Evolutionary conservation across 2,329 filamentous ascomycete genomes (phyloP), one percentile per base, ranked within the genome.

Genomic region (Colletotrichum musicola): DNA sequence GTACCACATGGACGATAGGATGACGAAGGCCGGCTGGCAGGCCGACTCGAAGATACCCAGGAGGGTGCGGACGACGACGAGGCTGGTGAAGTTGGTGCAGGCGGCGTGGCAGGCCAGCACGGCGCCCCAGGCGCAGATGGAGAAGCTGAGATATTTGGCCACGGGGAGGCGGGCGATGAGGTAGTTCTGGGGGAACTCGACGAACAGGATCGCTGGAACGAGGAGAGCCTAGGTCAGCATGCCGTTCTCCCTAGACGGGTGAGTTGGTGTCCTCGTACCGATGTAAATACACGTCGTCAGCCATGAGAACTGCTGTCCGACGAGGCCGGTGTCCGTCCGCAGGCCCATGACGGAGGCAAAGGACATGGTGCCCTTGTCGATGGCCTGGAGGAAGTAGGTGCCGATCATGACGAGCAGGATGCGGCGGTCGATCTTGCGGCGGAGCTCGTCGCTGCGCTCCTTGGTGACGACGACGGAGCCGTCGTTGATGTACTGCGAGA

Each of bases 281-380:
- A 93, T 89, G 80, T 93, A 93, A 71, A 93, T 92, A 82, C 89
- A 92, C 13, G 90, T 92, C 0, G 89, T 92, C 59, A 94, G 81
- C 91, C 91, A 93, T 22, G 84, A 86, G 76, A 89, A 93, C 83
- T 92, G 74, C 50, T 73, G 69, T 62, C 75, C 77, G 5, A 75
- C 68, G 30, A 70, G 42, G 13, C 22, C 78, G 0, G 84, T 82
- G 71, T 90, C 86, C 6, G 81, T 74, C 0, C 80, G 79, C 56
- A 91, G 82, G 30, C 86, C 86, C 88, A 91, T 90, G 75, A 91
- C 90, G 51, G 86, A 86, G 9, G 88, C 87, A 84, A 84, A 91
- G 1, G 85, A 88, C 74, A 92, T 80, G 0, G 89, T 92, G 27
- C 89, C 89, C 77, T 92, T 92, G 77, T 92, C 90, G 53, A 92